Percentiles rank a stretch among this genome's conserved stretches.
Conservation (phyloP, 2,329 filamentous ascomycete species). For the Zymoseptoria pseudotritici region DNA sequence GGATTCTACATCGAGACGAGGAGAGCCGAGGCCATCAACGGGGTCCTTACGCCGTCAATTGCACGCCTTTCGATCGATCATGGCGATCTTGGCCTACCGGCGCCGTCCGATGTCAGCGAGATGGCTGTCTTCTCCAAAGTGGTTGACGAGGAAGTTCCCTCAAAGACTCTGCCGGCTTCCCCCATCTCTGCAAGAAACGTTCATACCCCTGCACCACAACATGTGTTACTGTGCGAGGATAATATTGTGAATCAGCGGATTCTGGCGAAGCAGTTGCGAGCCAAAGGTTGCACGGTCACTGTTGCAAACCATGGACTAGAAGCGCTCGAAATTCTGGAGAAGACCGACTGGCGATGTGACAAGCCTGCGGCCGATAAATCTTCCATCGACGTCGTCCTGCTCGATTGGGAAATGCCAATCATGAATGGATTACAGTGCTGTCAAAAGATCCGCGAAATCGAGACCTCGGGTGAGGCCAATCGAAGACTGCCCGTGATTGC, state of each 20-base stretch:
- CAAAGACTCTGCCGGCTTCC: not conserved
- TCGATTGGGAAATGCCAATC: constrained; percentile 24
- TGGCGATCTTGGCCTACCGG: not conserved
- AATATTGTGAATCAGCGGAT: constrained; percentile 25
- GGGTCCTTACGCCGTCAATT: not conserved
- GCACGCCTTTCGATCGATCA: not conserved
- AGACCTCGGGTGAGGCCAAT: constrained; percentile 8
- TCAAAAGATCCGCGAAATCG: constrained; percentile 15
- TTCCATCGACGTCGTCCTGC: constrained; percentile 17
- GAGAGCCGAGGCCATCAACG: not conserved
- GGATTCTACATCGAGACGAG: constrained; percentile 55
- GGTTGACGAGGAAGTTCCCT: not conserved
- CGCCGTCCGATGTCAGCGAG: not conserved
- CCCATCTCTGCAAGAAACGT: no score
- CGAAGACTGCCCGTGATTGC: constrained; percentile 18
- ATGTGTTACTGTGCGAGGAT: not conserved
- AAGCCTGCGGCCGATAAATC: not conserved
- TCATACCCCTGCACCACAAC: not conserved
- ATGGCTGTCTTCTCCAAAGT: not conserved
- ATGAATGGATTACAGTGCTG: constrained; percentile 22
- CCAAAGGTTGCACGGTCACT: constrained; percentile 16
- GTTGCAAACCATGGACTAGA: constrained; percentile 23
- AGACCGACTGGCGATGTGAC: constrained; percentile 6
- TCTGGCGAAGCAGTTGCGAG: constrained; percentile 17
- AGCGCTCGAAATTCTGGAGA: constrained; percentile 16